Conservation (phyloP, 75 land plant species). For the Larix kaempferi region DNA sequence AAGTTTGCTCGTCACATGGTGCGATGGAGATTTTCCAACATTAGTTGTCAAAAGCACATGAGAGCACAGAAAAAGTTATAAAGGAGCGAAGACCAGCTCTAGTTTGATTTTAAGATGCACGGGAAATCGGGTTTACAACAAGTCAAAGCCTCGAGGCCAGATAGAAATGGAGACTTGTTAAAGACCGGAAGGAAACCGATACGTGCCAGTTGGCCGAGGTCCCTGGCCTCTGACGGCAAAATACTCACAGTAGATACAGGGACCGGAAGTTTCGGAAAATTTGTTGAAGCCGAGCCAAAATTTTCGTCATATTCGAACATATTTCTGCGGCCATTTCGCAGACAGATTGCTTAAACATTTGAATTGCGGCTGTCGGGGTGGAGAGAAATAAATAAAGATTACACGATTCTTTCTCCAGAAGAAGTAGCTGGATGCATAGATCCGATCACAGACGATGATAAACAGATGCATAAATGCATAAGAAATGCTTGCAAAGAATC, state of each 20-base stretch:
- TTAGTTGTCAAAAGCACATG: no score
- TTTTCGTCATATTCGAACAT: not conserved
- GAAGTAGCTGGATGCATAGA: not conserved
- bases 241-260: not conserved
- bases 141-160: no score
- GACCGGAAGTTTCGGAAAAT: not conserved
- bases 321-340: not conserved
- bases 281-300: not conserved
- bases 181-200: not conserved
- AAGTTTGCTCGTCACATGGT: no score
- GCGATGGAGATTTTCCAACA: no score
- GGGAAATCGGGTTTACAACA: no score
- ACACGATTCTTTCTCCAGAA: not conserved
- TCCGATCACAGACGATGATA: not conserved
- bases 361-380: not conserved
- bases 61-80: no score
- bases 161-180: no score
- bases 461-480: not conserved
- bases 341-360: not conserved
- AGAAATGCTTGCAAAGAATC: constrained; percentile 22
- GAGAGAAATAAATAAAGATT: not conserved
- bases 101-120: no score
- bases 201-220: not conserved
- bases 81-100: no score
- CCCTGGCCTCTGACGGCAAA: not conserved